A percentile compares a stretch with the other conserved stretches of the same genome.
These are phyloP conservation scores for Bathelium albidoporum DNA, from an alignment of 495 filamentous ascomycete genomes.

Conservation along the genomic window DNA sequence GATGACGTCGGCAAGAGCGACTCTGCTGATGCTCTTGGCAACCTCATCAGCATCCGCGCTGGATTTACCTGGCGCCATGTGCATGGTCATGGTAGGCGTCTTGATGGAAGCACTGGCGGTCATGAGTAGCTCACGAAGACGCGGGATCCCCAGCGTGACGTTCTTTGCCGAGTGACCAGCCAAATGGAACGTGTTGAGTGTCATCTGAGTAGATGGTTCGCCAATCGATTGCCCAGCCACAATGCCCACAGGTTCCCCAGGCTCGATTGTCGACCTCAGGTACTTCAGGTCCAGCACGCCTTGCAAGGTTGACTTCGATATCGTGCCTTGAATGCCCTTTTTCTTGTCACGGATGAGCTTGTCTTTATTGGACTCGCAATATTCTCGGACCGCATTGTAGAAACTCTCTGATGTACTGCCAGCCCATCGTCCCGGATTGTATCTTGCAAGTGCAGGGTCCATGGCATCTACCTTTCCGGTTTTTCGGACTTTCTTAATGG, in stretches of 20 bases:
- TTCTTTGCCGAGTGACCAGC: conserved; percentile 97
- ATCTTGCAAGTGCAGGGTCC: conserved; percentile 66
- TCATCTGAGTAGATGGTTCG: conserved; percentile 98
- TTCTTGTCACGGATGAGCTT: conserved; percentile 70
- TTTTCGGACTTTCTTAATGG: conserved; percentile 69
- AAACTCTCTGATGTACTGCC: conserved; percentile 89
- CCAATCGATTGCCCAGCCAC: conserved; percentile 94
- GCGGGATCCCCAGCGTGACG: conserved; percentile 96
- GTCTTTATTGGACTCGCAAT: conserved; percentile 67
- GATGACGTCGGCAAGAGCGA: conserved; percentile 76
- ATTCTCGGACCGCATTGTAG: conserved; percentile 55
- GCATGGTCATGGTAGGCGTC: conserved; percentile 85
- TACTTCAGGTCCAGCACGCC: conserved; percentile 83
- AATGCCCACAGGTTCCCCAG: conserved; percentile 95
- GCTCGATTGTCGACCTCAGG: conserved; percentile 83
- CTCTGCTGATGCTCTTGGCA: conserved; percentile 83
- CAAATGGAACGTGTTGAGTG: conserved; percentile 99
- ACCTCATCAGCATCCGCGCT: conserved; percentile 64
- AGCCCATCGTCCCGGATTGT: conserved; percentile 62
- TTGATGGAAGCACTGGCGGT: conserved; percentile 79
- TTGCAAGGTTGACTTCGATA: conserved; percentile 67
- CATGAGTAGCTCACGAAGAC: conserved; percentile 97
- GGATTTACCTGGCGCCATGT: conserved; percentile 61
- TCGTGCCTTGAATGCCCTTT: conserved; percentile 38
- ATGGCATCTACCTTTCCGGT: conserved; percentile 53